These are phyloP conservation scores for Epichloe uncinata DNA, from an alignment of 2,329 filamentous ascomycete species.

Conservation along the genomic window DNA sequence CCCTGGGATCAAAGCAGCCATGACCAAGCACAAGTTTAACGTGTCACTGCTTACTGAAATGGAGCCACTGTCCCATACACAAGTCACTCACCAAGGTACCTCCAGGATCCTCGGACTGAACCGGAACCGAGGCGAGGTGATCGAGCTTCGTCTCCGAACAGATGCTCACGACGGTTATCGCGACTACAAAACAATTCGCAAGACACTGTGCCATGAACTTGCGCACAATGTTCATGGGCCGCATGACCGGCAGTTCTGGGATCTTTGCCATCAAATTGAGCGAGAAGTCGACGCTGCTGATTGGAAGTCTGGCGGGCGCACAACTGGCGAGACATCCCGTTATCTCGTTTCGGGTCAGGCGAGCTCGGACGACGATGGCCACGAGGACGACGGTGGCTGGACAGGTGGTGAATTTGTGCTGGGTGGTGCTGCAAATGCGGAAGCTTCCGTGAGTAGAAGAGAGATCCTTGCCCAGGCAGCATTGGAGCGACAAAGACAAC, in stretches of 20 bases:
- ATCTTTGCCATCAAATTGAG: conserved; percentile 77
- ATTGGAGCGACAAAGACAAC: conserved; percentile 21
- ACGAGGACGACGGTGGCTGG: conserved; percentile 62
- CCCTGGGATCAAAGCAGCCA: conserved; percentile 69
- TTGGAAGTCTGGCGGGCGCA: conserved; percentile 59
- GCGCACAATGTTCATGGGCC: conserved; percentile 80
- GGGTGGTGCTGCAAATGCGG: conserved; percentile 37
- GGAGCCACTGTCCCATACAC: conserved; percentile 74
- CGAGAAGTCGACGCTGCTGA: conserved; percentile 69
- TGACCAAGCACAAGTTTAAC: conserved; percentile 73
- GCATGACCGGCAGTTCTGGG: conserved; percentile 84
- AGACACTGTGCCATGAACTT: conserved; percentile 88
- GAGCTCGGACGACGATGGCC: conserved; percentile 37
- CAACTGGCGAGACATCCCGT: conserved; percentile 50
- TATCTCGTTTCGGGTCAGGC: conserved; percentile 37
- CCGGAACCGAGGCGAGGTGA: conserved; percentile 74
- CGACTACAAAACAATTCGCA: conserved; percentile 82
- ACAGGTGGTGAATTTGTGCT: conserved; percentile 67
- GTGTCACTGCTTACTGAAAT: conserved; percentile 89
- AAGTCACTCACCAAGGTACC: conserved; percentile 54
- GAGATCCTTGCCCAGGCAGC: conserved; percentile 54
- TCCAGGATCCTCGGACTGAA: conserved; percentile 76
- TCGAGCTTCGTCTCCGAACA: conserved; percentile 81
- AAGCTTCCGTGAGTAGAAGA: conserved; percentile 45
- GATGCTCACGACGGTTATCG: conserved; percentile 90